Evolutionary conservation across 129 eudicot genomes (phyloP), one percentile per base, ranked within the genome.

Genomic region (Arctium minus): DNA sequence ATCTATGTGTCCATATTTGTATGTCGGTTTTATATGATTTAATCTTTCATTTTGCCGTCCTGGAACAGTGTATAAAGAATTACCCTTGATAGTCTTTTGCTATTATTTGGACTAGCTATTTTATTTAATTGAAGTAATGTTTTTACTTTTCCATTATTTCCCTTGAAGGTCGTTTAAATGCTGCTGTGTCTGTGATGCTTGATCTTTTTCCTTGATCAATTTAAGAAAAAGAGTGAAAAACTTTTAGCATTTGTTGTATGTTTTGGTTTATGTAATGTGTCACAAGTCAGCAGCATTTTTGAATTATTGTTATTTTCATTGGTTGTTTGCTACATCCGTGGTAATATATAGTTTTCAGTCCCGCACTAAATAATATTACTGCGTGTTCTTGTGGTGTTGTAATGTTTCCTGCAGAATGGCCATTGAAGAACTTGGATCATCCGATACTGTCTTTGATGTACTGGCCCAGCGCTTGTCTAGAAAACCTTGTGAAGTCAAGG

Each of bases 401-500:
- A 73, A 74, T 81, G 46, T 85, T 86, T 72, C 39, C 89, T 22
- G 27, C 27, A 94, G 98, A 79, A 84, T 68, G 79, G 89, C 94
- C 8, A 83, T 87, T 72, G 74, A 79, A 70, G 84, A 89, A 79
- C 68, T 87, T 78, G 97, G 97, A 22, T 35, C 81, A 84, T 88
- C 90, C 35, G 96, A 90, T 83, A 78, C 70, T 44, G 88, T 86
- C 27, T 69, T 81, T 88, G 89, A 91, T 84, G 35, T 80, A 81
- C 86, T 94, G 73, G 92, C 90, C 27, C 87, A 89, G 77, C 85
- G 84, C 80, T 85, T 94, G 33, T 91, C 94, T 78, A 92, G 88
- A 81, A 88, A 87, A 84, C 84, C 97, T 74, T 29, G 35, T 73
- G 96, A 94, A 77, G 78, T 94, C 88, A 92, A 92, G 97, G 98